Evolutionary conservation across 352 stramenopile genomes (phyloP), one percentile per base, ranked within the genome.

Genomic region (Hyphochytrium catenoides): DNA sequence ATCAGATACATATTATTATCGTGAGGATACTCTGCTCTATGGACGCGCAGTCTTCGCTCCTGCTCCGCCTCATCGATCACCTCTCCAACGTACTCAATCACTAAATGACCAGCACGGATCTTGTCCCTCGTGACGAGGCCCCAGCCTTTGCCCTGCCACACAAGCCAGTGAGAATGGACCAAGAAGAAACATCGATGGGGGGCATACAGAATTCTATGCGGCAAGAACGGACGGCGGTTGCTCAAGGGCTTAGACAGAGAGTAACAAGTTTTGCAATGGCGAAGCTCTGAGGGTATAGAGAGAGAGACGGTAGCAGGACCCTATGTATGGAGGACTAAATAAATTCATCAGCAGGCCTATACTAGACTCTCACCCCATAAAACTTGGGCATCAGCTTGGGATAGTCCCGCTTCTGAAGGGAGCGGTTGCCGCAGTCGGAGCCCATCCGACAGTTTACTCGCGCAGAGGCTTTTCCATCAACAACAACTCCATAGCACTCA

Each of bases 1-100:
- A 94, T 94, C 37, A 94, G 72, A 53, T 94, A 94, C 69, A 91
- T 93, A 50, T 94, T 93, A 39, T 83, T 88, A 58, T 94, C 79
- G 16, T 92, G 69, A 8, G 78, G 78, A 27, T 81, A 74, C 20
- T 79, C 67, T 20, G 57, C 58, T 4, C 68, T 59, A 51, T 88
- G 82, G 30, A 81, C 51, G 35, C 59, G 46, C 4, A 94, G 50
- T 18, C 82, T 70, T 2, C 66, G 54, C 29, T 89, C 60, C 42
- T 93, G 93, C 50, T 81, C 71, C 28, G 70, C 57, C 51, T 91
- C 79, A 37, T 85, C 78, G 41, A 94, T 84, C n/a, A 94, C 74
- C 54, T 93, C 77, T 1, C 82, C 82, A 5, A 91, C 69, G 50
- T 94, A 94, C 52, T 94, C 82, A 38, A 88, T 83, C 16, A 94